Evolutionary conservation across 768 basidiomycete species (phyloP), one percentile per base, ranked within the genome.

Genomic region (Lentinula boryana): DNA sequence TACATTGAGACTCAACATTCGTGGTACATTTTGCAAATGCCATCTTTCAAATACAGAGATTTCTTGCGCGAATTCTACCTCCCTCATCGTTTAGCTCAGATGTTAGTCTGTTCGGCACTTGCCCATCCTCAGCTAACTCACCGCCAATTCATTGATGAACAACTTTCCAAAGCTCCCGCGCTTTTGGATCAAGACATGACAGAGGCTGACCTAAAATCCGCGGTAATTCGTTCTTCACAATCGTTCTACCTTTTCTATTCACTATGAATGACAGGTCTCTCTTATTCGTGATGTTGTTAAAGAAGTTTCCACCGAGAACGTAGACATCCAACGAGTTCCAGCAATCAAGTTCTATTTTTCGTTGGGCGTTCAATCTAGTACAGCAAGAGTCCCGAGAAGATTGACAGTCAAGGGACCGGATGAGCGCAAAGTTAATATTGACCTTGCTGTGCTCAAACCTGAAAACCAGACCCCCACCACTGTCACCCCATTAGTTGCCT

Each of bases 1-100:
- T 89, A 77, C 61, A 75, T 93, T 23, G 84, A 89, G 64, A 90
- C 89, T 0, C 63, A 75, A 16, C 79, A 76, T 57, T 86, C 87
- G 0, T 84, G 83, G 77, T 91, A 90, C 68, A 79, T 83, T 36
- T 71, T 91, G 31, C 70, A 73, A 16, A 65, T 56, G 6, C 84
- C 89, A 0, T 76, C 81, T 1, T 65, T 67, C 18, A 64, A 60
- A 21, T 91, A 91, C 59, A 52, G 63, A 18, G 67, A 67, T 2
- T 72, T 68, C 16, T 85, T 80, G 55, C 66, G 70, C 23, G 66
- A 78, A 3, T 90, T 88, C 68, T 81, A 80, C 64, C 70, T 70
- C 1, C 77, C 82, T 0, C 79, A 82, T 27, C 75, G 76, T 0
- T 73, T 86, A 49, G 75, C 84, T 3, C 84, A 86, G 53, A 63